A percentile compares a stretch with the other conserved stretches of the same genome.
phyloP scores from a whole-genome alignment of 108 stramenopile genomes.

The Stephanodiscus minutulus region DNA sequence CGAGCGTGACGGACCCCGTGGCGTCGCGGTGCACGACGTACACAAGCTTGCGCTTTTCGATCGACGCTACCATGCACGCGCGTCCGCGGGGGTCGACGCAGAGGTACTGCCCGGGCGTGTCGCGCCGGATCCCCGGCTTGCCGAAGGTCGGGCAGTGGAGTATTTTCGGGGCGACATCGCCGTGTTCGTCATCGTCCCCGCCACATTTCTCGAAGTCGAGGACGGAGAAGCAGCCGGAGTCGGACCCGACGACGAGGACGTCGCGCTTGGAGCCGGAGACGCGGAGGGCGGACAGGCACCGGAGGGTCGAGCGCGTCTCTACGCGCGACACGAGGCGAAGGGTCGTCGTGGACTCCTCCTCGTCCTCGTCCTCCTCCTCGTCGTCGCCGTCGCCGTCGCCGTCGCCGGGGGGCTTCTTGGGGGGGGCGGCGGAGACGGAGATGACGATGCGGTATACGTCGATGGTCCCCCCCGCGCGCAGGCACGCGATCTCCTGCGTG shows the following conservation, averaged over 20 bases:
- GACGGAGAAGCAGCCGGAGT: constrained; percentile 87
- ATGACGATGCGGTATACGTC: constrained; percentile 66
- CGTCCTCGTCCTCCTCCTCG: constrained; percentile 59
- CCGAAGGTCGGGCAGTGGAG: constrained; percentile 47
- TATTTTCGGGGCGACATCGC: background rate
- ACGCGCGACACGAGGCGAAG: constrained; percentile 65
- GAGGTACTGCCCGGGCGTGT: constrained; percentile 96
- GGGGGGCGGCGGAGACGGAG: background rate
- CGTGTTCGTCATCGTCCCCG: background rate
- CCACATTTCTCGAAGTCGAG: constrained; percentile 72
- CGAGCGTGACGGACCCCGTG: constrained; percentile 76
- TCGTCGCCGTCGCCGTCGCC: background rate
- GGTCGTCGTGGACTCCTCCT: constrained; percentile 42
- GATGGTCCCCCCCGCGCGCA: constrained; percentile 72
- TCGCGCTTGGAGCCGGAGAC: constrained; percentile 88
- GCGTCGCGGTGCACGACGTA: constrained; percentile 93
- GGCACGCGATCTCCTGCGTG: constrained; percentile 61
- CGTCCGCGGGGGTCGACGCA: constrained; percentile 95
- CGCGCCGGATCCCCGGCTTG: constrained; percentile 87
- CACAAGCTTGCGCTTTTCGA: constrained; percentile 97
- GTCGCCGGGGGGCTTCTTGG: too few relatives aligned
- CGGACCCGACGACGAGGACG: constrained; percentile 87
- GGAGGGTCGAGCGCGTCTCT: constrained; percentile 78
- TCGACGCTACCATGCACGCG: constrained; percentile 83
- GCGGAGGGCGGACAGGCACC: constrained; percentile 73